Evolutionary conservation across 2,329 filamentous ascomycete species (phyloP), one percentile per base, ranked within the genome.

Genomic region (Fusarium brachygibbosum): DNA sequence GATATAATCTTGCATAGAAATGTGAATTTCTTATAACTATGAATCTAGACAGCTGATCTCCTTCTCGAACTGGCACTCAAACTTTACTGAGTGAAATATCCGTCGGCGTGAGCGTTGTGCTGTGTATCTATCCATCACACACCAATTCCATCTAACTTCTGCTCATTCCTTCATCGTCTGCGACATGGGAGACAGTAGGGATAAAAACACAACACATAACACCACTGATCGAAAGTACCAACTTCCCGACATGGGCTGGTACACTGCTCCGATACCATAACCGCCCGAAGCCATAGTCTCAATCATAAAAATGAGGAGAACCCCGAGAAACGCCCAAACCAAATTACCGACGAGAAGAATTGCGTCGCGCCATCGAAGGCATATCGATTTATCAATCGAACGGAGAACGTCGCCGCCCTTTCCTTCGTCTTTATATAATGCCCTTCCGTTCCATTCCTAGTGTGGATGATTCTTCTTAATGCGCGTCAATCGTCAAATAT

Each of bases 331-430:
- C 58, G 50, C 57, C 61, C 13, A 52, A 58, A 57, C 42, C 46
- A 50, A 58, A 67, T 61, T 60, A 46, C 63, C 64, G 73, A 72
- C 72, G 63, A 58, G 59, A 68, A 71, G 42, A 69, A 46, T 61
- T 69, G 50, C 51, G 51, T 63, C 66, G 63, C 70, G 58, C 66
- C 50, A 68, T 75, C 68, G 55, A 66, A 73, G 74, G 68, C 72
- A 75, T 73, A 71, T 68, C 72, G 69, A 38, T 70, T 50, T 72
- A 74, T 75, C 73, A 75, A 74, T 71, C 35, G 73, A 73, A 75
- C 70, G 70, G 72, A 73, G 69, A 75, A 73, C 73, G 73, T 73
- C 62, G 63, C 59, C 62, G 59, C 56, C 71, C 45, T 72, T 66
- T 60, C 63, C 58, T 63, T 64, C 64, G 61, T 57, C 57, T 62